These are phyloP conservation scores for Cadophora luteo-olivacea DNA, from an alignment of 2,329 filamentous ascomycete species.

Conservation along the genomic window DNA sequence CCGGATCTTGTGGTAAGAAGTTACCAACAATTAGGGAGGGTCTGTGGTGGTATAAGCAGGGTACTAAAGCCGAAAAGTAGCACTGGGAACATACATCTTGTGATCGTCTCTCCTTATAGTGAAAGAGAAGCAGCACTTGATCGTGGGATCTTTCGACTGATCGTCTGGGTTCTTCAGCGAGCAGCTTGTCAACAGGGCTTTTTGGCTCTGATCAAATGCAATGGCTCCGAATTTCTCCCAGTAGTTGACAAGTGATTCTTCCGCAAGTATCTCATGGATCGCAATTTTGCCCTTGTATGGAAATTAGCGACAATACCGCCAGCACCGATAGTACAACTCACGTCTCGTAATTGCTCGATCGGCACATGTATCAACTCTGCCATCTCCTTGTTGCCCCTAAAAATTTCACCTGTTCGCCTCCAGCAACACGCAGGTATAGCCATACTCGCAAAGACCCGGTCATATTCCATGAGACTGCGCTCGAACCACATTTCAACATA, in stretches of 20 bases:
- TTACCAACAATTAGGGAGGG: conserved; percentile 96
- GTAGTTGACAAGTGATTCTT: conserved; percentile 93
- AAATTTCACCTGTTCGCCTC: conserved; percentile 96
- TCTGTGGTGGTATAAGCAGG: conserved; percentile 53
- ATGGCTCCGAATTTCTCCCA: conserved; percentile 99
- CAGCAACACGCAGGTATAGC: conserved; percentile 97
- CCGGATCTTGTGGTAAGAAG: conserved; percentile 85
- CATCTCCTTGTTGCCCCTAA: conserved; percentile 98
- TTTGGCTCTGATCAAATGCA: conserved; percentile 91
- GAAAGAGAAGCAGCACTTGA: conserved; percentile 97
- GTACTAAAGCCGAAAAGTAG: neutral
- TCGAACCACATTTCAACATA: conserved; percentile 99
- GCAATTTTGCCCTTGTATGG: conserved; percentile 81
- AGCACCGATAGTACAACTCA: conserved; percentile 54
- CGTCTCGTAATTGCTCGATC: conserved; percentile 88
- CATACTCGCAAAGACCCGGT: conserved; percentile 98
- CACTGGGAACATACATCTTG: conserved; percentile 76
- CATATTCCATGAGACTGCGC: conserved; percentile 94
- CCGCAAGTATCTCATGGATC: conserved; percentile 92
- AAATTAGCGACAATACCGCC: conserved; percentile 16
- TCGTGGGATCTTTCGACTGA: conserved; percentile 71
- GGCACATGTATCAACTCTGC: conserved; percentile 93
- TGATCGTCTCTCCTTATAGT: conserved; percentile 94
- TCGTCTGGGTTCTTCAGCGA: conserved; percentile 83
- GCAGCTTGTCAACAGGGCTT: conserved; percentile 94